phyloP scores from a whole-genome alignment of 768 basidiomycete genomes.

The Xerocomellus dryophilus region DNA sequence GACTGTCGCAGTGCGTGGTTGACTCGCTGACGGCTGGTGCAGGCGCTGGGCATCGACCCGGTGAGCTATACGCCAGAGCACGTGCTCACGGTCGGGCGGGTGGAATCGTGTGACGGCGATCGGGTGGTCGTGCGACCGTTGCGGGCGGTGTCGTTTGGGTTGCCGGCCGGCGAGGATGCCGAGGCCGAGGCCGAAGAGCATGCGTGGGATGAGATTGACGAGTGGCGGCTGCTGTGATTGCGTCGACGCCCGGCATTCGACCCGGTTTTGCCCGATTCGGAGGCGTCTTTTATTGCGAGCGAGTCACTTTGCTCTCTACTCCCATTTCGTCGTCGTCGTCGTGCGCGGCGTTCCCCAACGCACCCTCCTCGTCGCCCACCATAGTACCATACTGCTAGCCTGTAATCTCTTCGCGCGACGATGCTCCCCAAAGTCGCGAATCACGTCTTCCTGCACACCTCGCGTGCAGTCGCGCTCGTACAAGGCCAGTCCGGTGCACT shows the following conservation, averaged over 20 bases:
- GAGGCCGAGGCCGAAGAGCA: slow-evolving; percentile 13
- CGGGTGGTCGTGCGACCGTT: slow-evolving; percentile 18
- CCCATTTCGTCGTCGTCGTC: neutral
- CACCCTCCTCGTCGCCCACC: too few relatives aligned
- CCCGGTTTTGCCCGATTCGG: too few relatives aligned
- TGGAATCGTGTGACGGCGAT: slow-evolving; percentile 26
- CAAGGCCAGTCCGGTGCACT: slow-evolving; percentile 69
- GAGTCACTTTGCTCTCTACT: neutral
- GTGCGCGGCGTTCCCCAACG: neutral
- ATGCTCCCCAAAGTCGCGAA: slow-evolving; percentile 86
- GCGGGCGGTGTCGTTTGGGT: slow-evolving; percentile 31
- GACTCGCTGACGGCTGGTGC: neutral
- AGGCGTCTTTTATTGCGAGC: too few relatives aligned
- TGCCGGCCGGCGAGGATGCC: slow-evolving; percentile 20
- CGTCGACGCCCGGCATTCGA: too few relatives aligned
- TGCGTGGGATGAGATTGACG: slow-evolving; percentile 29
- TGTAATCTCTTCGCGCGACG: slow-evolving; percentile 10
- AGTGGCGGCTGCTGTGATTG: slow-evolving; percentile 27
- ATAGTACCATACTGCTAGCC: neutral
- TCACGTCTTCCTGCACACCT: slow-evolving; percentile 71
- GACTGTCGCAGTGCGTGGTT: neutral
- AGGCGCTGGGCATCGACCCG: slow-evolving; percentile 62
- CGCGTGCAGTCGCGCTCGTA: slow-evolving; percentile 71
- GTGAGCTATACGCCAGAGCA: slow-evolving; percentile 58
- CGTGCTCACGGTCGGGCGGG: slow-evolving; percentile 45